Base-by-base conservation (phyloP, 352 stramenopile genomes). In the Lagenidium giganteum region DNA sequence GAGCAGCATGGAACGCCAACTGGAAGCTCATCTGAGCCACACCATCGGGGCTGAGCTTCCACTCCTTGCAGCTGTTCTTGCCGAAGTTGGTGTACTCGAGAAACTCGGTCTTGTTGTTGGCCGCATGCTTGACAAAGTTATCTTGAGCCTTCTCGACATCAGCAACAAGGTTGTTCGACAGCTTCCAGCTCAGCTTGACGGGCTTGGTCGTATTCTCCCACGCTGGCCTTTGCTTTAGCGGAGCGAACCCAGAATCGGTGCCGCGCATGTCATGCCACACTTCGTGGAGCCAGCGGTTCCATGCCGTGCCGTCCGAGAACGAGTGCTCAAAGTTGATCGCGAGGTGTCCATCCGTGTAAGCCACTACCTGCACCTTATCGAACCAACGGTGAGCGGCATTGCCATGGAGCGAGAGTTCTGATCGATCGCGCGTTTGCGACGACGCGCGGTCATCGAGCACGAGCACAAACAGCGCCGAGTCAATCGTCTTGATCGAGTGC, bases 291-390 rank as follows among this genome's bases (percentile, higher is more conserved):
- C 86, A 95, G 32, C 87, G 68, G 51, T 95, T 95, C 87, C 87
- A 96, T 8, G 78, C 66, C 25, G 90, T 95, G 17, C 87, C 87
- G 42, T 96, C 87, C 9, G 81, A 94, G 52, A 94, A 95, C 26
- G 85, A 93, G 61, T 96, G 87, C 56, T 96, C 87, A 51, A 96
- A 96, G 61, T 96, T 96, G 12, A 95, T 58, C 9, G 79, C 88
- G 29, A 96, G 33, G 35, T 83, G 67, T 13, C 87, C 87, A 40
- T 91, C 75, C 5, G 58, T 57, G 21, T 90, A 67, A 20, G 75
- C 72, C 21, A 93, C 82, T 35, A 96, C 61, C 44, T 89, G 76
- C 51, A 95, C 63, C 70, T 96, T 96, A 65, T 96, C 87, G 40
- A 93, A 96, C 87, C 87, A 96, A 28, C 87, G 69, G 43, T 87